Evolutionary conservation across 2,329 filamentous ascomycete genomes (phyloP).

Genomic region (Ophiosphaerella korrae): DNA sequence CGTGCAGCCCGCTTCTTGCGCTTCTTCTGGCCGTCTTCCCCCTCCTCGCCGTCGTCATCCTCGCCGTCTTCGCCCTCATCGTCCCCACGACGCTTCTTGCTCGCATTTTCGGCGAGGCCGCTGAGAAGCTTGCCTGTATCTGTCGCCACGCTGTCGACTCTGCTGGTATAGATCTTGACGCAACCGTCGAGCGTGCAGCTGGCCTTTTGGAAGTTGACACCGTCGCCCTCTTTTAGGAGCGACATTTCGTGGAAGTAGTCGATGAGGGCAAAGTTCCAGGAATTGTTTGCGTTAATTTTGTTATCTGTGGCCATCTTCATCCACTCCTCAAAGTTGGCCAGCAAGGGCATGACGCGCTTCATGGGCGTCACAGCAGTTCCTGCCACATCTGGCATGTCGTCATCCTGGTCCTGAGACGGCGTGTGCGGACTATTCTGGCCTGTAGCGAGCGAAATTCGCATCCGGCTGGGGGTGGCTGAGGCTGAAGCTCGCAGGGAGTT

Average conservation of each 20-base stretch:
- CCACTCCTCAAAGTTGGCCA: constrained; percentile 99
- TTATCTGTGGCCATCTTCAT: constrained; percentile 99
- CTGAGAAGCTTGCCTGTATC: constrained; percentile 95
- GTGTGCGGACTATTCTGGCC: constrained; percentile 55
- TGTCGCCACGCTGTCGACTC: constrained; percentile 96
- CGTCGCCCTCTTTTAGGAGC: constrained; percentile 90
- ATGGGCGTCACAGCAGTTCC: constrained; percentile 86
- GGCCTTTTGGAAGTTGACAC: constrained; percentile 98
- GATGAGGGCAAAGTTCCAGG: constrained; percentile 99
- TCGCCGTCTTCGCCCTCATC: constrained; percentile 48
- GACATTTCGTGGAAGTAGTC: constrained; percentile 99
- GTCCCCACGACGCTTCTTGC: constrained; percentile 56
- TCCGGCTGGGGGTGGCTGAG: constrained; percentile 74
- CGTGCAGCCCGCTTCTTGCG: constrained; percentile 78
- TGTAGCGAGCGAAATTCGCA: constrained; percentile 62
- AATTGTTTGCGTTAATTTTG: constrained; percentile 93
- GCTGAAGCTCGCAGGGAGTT: constrained; percentile 86
- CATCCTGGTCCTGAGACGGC: constrained; percentile 54
- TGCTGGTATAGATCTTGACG: constrained; percentile 98
- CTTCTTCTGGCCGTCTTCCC: constrained; percentile 64
- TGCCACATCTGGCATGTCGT: constrained; percentile 65
- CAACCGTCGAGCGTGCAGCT: constrained; percentile 97
- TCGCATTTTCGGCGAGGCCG: constrained; percentile 84
- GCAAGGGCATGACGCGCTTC: constrained; percentile 85
- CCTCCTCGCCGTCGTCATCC: constrained; percentile 71